Base-by-base conservation (phyloP, 2,329 filamentous ascomycete genomes). In the Exophiala mesophila region DNA sequence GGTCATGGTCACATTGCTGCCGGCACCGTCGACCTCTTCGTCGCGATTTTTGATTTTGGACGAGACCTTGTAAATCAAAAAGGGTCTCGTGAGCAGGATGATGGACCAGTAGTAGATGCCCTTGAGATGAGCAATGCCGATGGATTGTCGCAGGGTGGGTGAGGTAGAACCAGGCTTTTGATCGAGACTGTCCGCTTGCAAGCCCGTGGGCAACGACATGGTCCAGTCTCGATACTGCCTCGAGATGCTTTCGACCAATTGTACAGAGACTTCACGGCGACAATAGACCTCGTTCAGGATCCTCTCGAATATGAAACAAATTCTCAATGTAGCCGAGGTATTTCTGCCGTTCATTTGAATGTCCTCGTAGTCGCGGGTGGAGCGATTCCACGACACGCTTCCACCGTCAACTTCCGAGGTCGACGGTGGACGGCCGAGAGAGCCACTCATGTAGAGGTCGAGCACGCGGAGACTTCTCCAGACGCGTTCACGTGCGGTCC, bases 101-200 rank as follows among this genome's bases (percentile, higher is more conserved):
- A 76, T 74, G 1, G 69, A 71, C 60, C 72, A 76, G 52, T 74
- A 74, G 44, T 75, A 76, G 3, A 71, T 66, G 21, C 68, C 68
- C 10, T 74, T 63, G 1, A 71, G 64, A 30, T 73, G 71, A n/a
- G 69, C 70, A 4, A 71, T 67, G 2, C 70, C 69, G 5, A 73
- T 54, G 5, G 62, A 62, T 20, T 56, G 60, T 26, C 63, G 55
- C 34, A 63, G 55, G 1, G 47, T 59, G 15, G 57, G 53, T 15
- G 64, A 56, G 8, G 63, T 8, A 47, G 63, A 41, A 7, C 42
- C 47, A 10, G 29, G 45, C 17, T 49, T 50, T 26, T 52, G 44
- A 57, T 70, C 69, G 52, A 71, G 30, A 41, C 58, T 57, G 59
- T 71, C 53, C 55, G 63, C 57, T 62, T 73, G 71, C 21, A 69